Percentiles rank a stretch among this genome's conserved stretches.
These are phyloP conservation scores for Lizanozyma gosingica DNA, from an alignment of 1,139 yeast species.

Conservation along the genomic window DNA sequence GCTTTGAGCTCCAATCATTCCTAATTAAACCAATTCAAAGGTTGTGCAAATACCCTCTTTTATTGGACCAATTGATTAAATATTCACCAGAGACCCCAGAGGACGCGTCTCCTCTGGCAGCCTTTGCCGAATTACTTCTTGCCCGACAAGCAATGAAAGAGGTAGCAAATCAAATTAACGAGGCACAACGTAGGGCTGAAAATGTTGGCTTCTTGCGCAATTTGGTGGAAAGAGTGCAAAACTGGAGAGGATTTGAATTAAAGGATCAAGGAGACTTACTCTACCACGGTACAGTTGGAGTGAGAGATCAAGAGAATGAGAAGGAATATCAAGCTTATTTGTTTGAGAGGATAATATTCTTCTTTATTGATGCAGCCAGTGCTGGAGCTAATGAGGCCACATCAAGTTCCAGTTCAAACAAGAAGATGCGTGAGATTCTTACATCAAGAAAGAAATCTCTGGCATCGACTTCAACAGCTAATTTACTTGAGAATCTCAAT, in stretches of 20 bases:
- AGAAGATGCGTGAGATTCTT: conserved; percentile 27
- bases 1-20: conserved; percentile 83
- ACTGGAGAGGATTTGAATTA: conserved; percentile 91
- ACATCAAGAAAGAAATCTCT: conserved; percentile 36
- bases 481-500: conserved; percentile 1
- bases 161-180: conserved; percentile 83
- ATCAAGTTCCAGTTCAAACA: conserved; percentile 19
- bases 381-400: conserved; percentile 14
- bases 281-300: conserved; percentile 70
- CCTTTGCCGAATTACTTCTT: conserved; percentile 56
- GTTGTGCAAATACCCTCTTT: conserved; percentile 83
- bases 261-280: conserved; percentile 79
- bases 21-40: conserved; percentile 92
- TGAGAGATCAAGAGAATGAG: conserved; percentile 69
- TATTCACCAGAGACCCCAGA: conserved; percentile 30
- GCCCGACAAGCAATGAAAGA: conserved; percentile 64
- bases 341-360: conserved; percentile 78
- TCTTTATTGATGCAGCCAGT: conserved; percentile 47
- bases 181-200: conserved; percentile 88
- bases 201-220: conserved; percentile 66
- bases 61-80: conserved; percentile 69
- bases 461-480: conserved; percentile 10
- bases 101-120: conserved; percentile 38
- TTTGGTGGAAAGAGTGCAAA: conserved; percentile 63
- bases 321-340: conserved; percentile 84